These are phyloP conservation scores for Termitomyces sp. DNA, from an alignment of 768 basidiomycete genomes.

Conservation along the genomic window DNA sequence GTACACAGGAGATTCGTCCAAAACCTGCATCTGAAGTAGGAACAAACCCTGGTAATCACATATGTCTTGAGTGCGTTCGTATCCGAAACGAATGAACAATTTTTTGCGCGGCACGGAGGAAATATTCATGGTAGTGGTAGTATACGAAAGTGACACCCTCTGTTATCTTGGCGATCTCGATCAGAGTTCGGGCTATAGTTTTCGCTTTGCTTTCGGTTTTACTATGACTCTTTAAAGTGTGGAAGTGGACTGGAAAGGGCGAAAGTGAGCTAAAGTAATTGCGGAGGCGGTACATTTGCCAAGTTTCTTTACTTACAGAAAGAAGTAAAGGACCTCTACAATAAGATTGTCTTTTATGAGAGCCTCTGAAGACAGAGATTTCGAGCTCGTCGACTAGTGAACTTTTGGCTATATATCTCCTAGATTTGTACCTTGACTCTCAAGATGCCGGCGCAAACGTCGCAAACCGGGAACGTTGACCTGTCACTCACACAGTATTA, in stretches of 20 bases:
- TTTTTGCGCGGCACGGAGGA: neutral
- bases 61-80: neutral
- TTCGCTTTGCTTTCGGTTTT: neutral
- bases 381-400: too few species aligned
- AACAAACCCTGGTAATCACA: neutral
- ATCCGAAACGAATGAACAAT: neutral
- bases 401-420: too few species aligned
- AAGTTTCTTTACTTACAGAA: neutral
- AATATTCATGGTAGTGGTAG: neutral
- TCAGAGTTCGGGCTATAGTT: neutral
- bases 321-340: neutral
- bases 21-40: neutral
- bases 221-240: neutral
- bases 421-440: too few species aligned
- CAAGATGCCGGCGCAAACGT: too few species aligned
- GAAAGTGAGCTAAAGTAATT: neutral
- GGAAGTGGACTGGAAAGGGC: neutral
- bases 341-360: neutral
- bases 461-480: too few species aligned
- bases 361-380: too few species aligned
- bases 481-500: neutral
- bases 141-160: too few species aligned
- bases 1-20: neutral
- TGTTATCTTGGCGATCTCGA: neutral
- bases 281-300: neutral